Evolutionary conservation across 1,139 yeast species (phyloP).

Genomic region (Sugiyamaella xylanicola): DNA sequence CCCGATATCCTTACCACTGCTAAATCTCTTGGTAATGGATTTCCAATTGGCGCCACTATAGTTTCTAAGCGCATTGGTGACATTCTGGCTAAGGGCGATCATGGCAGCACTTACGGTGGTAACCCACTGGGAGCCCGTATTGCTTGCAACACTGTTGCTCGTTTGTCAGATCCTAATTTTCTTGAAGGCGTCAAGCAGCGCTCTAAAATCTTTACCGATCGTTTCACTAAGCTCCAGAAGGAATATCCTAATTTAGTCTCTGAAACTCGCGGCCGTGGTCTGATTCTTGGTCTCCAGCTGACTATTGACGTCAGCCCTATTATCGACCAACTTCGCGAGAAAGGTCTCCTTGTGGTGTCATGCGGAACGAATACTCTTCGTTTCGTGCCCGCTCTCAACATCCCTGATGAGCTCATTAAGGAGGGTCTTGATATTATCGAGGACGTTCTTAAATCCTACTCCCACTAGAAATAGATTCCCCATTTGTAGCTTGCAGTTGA

Average conservation of each 20-base stretch:
- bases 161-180: conserved; percentile 63
- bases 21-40: conserved; percentile 96
- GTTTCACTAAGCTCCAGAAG: conserved; percentile 55
- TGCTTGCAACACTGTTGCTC: conserved; percentile 71
- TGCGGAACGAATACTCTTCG: conserved; percentile 91
- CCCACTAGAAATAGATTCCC: no score
- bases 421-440: conserved; percentile 73
- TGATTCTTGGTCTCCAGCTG: conserved; percentile 82
- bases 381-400: conserved; percentile 89
- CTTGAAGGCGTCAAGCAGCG: conserved; percentile 60
- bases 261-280: conserved; percentile 78
- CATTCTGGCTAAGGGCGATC: conserved; percentile 83
- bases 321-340: conserved; percentile 67
- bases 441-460: conserved; percentile 30
- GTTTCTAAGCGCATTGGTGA: conserved; percentile 76
- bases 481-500: no score
- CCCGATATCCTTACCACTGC: conserved; percentile 96
- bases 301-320: conserved; percentile 64
- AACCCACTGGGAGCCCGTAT: conserved; percentile 89
- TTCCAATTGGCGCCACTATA: conserved; percentile 94
- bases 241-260: conserved; percentile 61
- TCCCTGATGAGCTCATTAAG: conserved; percentile 64
- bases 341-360: conserved; percentile 80
- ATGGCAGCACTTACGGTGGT: conserved; percentile 98
- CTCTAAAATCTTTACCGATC: conserved; percentile 55